Evolutionary conservation across 2,329 filamentous ascomycete species (phyloP).

Genomic region (Fusarium zealandicum): DNA sequence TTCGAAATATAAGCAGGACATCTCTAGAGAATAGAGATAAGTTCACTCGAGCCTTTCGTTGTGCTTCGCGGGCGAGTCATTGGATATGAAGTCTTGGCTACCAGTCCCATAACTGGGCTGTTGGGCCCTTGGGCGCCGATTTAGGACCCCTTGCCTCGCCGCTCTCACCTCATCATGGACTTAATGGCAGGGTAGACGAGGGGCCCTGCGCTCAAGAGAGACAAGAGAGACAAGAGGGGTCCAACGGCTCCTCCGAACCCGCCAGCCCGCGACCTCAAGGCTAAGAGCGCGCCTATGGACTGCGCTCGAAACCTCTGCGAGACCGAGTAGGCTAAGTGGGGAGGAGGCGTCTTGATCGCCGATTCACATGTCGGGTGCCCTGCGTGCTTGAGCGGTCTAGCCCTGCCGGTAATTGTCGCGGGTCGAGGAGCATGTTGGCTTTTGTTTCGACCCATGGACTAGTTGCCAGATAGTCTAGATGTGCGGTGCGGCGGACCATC

Average conservation of each 20-base stretch:
- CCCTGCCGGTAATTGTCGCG: slow-evolving; percentile 14
- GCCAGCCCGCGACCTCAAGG: slow-evolving; percentile 11
- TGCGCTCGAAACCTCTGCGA: neutral
- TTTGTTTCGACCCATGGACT: slow-evolving; percentile 7
- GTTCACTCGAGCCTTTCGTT: too few relatives aligned
- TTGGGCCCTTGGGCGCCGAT: too few relatives aligned
- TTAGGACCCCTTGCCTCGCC: slow-evolving; percentile 4
- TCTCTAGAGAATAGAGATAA: too few relatives aligned
- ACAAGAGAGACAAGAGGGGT: slow-evolving; percentile 19
- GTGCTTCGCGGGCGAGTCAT: too few relatives aligned
- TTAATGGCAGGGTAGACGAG: slow-evolving; percentile 1
- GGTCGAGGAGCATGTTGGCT: slow-evolving; percentile 1
- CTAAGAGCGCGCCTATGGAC: slow-evolving; percentile 12
- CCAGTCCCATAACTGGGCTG: too few relatives aligned
- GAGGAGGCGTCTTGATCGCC: slow-evolving; percentile 30
- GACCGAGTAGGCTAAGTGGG: slow-evolving; percentile 5
- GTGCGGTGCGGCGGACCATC: slow-evolving; percentile 1
- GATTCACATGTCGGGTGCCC: slow-evolving; percentile 26
- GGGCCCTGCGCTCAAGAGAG: too few relatives aligned
- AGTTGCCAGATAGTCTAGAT: neutral
- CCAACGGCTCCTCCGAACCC: slow-evolving; percentile 4
- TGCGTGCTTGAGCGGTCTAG: slow-evolving; percentile 24
- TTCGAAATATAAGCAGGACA: too few relatives aligned
- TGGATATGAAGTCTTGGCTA: too few relatives aligned
- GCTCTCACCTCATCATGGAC: slow-evolving; percentile 24